These are phyloP conservation scores for Morella rubra DNA, from an alignment of 306 rosid genomes.

Conservation along the genomic window DNA sequence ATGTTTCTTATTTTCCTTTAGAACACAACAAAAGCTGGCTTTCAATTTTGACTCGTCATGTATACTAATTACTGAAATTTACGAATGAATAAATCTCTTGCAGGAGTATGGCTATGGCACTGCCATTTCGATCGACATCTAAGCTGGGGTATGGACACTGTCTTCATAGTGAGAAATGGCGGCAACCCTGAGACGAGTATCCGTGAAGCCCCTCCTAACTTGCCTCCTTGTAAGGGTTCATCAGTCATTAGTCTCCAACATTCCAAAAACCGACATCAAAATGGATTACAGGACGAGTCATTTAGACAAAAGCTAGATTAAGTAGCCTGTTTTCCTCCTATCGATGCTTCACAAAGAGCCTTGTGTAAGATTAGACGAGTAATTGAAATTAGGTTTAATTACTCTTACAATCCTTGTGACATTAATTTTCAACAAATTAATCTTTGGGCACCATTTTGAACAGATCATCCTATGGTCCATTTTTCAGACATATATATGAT, in stretches of 20 bases:
- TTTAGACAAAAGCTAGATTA: too few relatives aligned
- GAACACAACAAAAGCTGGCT: not conserved
- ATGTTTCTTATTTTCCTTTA: not conserved
- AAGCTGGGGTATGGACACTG: slow-evolving; percentile 35
- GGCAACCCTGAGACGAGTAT: slow-evolving; percentile 24
- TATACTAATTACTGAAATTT: not conserved
- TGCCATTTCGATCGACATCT: slow-evolving; percentile 33
- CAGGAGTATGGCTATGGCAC: slow-evolving; percentile 37
- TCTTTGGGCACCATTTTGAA: too few relatives aligned
- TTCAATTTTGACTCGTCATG: not conserved
- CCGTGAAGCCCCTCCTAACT: slow-evolving; percentile 16
- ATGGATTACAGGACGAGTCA: too few relatives aligned
- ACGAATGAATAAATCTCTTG: not conserved
- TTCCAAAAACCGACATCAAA: too few relatives aligned
- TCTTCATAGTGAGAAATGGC: slow-evolving; percentile 29
- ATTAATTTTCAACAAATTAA: too few relatives aligned
- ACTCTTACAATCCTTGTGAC: too few relatives aligned
- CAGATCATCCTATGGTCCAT: too few relatives aligned
- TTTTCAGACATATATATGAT: too few relatives aligned
- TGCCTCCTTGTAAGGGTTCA: slow-evolving; percentile 19
- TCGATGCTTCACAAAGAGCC: too few relatives aligned
- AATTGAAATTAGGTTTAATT: too few relatives aligned
- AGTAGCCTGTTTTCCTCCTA: too few relatives aligned
- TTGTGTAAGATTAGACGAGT: too few relatives aligned
- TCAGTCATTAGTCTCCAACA: not conserved